phyloP scores from a whole-genome alignment of 495 filamentous ascomycete genomes.

The Emericellopsis terricola region DNA sequence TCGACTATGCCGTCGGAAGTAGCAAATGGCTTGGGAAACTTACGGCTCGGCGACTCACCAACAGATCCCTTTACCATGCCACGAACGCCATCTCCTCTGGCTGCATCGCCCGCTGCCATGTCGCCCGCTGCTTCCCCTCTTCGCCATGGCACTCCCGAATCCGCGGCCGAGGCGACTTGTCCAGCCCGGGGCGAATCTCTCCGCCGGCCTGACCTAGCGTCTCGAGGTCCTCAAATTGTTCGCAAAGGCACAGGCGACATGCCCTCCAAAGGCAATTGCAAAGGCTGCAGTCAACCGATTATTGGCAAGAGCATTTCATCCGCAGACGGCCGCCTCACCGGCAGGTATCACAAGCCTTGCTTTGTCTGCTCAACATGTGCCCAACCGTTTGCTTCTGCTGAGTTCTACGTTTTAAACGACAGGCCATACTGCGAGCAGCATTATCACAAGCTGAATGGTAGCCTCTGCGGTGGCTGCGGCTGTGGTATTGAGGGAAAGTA shows the following conservation, averaged over 20 bases:
- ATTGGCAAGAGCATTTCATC: slow-evolving; percentile 84
- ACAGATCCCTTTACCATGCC: slow-evolving; percentile 10
- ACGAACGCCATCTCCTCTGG: neutral
- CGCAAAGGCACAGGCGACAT: neutral
- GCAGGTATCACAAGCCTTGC: slow-evolving; percentile 83
- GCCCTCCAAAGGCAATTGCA: slow-evolving; percentile 52
- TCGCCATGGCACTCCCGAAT: neutral
- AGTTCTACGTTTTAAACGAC: slow-evolving; percentile 85
- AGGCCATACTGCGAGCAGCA: slow-evolving; percentile 80
- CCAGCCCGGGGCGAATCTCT: too few species aligned
- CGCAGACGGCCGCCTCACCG: slow-evolving; percentile 82
- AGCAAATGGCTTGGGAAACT: slow-evolving; percentile 25
- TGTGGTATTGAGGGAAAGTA: slow-evolving; percentile 86
- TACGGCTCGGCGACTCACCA: slow-evolving; percentile 7
- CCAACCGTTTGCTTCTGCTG: slow-evolving; percentile 65
- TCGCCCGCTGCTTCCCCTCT: neutral
- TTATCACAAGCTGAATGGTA: slow-evolving; percentile 83
- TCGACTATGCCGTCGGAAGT: slow-evolving; percentile 30
- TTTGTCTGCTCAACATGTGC: slow-evolving; percentile 81
- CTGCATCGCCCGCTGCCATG: neutral
- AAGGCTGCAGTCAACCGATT: slow-evolving; percentile 63
- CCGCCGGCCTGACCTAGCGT: too few species aligned
- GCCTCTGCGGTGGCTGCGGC: slow-evolving; percentile 63
- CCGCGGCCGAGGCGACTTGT: too few species aligned
- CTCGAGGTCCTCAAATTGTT: too few species aligned